Percentiles rank a stretch among this genome's conserved stretches.
Conservation (phyloP, 495 filamentous ascomycete genomes). For the Neurospora sp. region DNA sequence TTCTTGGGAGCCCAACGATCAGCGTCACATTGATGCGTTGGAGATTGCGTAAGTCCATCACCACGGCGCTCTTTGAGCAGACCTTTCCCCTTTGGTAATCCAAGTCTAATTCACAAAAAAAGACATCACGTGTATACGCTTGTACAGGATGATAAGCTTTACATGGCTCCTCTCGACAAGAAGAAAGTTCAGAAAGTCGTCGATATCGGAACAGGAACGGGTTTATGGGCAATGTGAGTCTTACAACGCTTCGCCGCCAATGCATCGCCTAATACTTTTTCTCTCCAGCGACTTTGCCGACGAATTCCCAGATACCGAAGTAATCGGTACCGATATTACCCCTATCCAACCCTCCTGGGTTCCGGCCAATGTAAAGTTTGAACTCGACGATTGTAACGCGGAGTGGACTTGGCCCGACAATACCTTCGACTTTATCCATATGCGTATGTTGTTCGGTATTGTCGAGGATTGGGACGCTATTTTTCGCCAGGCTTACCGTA, state of each 20-base stretch:
- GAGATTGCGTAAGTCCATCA: constrained; percentile 20
- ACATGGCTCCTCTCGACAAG: constrained; percentile 35
- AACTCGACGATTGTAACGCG: constrained; percentile 38
- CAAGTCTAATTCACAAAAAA: neutral
- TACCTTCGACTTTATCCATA: constrained; percentile 49
- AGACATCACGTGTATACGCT: constrained; percentile 14
- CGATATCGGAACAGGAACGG: constrained; percentile 30
- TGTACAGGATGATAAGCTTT: constrained; percentile 42
- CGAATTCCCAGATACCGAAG: constrained; percentile 32
- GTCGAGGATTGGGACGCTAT: constrained; percentile 41
- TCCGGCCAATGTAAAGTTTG: constrained; percentile 38
- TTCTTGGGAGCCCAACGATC: constrained; percentile 18
- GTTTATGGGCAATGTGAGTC: constrained; percentile 28
- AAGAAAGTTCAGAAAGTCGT: constrained; percentile 24
- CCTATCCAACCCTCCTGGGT: constrained; percentile 30
- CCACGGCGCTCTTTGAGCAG: neutral
- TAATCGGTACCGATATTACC: constrained; percentile 43
- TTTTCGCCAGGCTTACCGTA: constrained; percentile 20
- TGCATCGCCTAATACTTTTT: neutral
- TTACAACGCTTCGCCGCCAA: too few species aligned
- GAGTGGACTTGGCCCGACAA: constrained; percentile 36
- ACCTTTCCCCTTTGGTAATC: too few species aligned
- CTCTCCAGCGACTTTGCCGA: constrained; percentile 40
- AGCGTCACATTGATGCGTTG: constrained; percentile 10
- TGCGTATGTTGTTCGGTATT: constrained; percentile 37